Evolutionary conservation across 1,284 basidiomycete genomes (phyloP).

Genomic region (Puccinia horiana): DNA sequence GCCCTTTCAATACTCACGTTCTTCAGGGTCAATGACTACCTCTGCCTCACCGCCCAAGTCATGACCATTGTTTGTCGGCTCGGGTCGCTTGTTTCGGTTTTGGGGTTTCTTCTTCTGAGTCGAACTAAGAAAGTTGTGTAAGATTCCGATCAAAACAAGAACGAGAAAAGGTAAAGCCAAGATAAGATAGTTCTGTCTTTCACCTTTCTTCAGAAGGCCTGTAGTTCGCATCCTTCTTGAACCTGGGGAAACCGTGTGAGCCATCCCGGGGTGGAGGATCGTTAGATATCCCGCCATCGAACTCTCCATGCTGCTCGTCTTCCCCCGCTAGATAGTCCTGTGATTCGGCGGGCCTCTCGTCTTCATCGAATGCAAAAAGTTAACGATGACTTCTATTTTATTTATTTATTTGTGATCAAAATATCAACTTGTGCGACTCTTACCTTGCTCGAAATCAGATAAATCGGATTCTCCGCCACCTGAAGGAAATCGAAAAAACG

Average conservation of each 20-base stretch:
- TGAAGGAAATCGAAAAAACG: background rate
- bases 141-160: background rate
- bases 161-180: background rate
- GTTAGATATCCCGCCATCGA: background rate
- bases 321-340: background rate
- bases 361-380: background rate
- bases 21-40: constrained; percentile 17
- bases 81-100: background rate
- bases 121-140: background rate
- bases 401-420: no score
- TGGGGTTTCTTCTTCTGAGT: constrained; percentile 12
- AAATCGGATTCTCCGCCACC: constrained; percentile 44
- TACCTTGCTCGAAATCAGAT: constrained; percentile 38
- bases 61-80: background rate
- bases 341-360: background rate
- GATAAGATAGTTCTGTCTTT: background rate
- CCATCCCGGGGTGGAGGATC: background rate
- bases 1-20: constrained; percentile 10
- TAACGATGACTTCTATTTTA: no score
- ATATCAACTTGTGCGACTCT: background rate
- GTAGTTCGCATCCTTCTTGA: background rate
- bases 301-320: background rate
- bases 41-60: background rate
- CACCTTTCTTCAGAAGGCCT: constrained; percentile 4
- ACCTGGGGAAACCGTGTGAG: constrained; percentile 7